These are phyloP conservation scores for Biscutella laevigata DNA, from an alignment of 441 rosid species.

Conservation along the genomic window DNA sequence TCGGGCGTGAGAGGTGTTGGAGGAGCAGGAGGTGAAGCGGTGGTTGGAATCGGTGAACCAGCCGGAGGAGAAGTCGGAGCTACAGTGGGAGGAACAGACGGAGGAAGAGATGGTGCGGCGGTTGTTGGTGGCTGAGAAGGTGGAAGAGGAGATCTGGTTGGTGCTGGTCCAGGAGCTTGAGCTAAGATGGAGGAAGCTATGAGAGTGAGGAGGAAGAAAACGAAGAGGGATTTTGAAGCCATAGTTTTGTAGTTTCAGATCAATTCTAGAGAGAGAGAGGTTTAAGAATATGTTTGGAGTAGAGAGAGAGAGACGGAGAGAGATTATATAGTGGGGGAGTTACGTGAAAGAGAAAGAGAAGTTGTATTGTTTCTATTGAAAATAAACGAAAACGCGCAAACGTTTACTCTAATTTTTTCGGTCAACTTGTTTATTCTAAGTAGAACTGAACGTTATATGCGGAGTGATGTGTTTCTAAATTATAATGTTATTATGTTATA, in stretches of 20 bases:
- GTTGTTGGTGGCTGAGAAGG: slow-evolving; percentile 29
- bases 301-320: slow-evolving; percentile 15
- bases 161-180: slow-evolving; percentile 59
- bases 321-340: slow-evolving; percentile 14
- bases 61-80: slow-evolving; percentile 35
- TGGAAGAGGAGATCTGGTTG: slow-evolving; percentile 36
- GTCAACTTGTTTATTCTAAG: too few relatives aligned
- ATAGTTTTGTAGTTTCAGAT: slow-evolving; percentile 19
- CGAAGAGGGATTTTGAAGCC: slow-evolving; percentile 33
- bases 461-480: too few relatives aligned
- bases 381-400: not conserved
- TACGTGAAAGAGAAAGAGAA: not conserved
- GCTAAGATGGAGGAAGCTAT: slow-evolving; percentile 38
- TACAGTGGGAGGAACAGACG: slow-evolving; percentile 22
- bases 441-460: too few relatives aligned
- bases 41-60: slow-evolving; percentile 24
- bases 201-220: slow-evolving; percentile 37
- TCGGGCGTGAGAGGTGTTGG: slow-evolving; percentile 26
- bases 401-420: too few relatives aligned
- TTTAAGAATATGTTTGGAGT: not conserved
- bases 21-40: slow-evolving; percentile 33
- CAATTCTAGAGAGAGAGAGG: not conserved
- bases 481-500: too few relatives aligned
- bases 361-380: not conserved
- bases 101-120: slow-evolving; percentile 26